Evolutionary conservation across 495 filamentous ascomycete genomes (phyloP), one percentile per base, ranked within the genome.

Genomic region (Podospora fimiseda): DNA sequence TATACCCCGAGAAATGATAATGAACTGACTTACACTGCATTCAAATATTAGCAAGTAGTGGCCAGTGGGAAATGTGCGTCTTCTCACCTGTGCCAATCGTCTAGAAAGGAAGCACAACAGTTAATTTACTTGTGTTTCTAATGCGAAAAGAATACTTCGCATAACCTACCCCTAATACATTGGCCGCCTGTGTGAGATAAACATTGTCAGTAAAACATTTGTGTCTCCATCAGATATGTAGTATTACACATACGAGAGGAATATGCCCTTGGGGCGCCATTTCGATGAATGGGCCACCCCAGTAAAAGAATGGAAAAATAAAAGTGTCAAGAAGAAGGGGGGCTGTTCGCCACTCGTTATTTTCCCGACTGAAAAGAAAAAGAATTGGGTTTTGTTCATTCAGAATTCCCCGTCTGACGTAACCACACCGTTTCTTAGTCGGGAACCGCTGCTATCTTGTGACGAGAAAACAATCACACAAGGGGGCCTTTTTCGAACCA

Each of bases 211-310:
- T n/a, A n/a, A n/a, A n/a, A n/a, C n/a, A n/a, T n/a, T 33, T 33
- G 11, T 11, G 27, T 33, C 6, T 11, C 6, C 27, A 6, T 33
- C 27, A 6, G 27, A 11, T 11, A 33, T 33, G 27, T 18, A 36
- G 7, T 41, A 24, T 30, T 18, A 6, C 41, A 57, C 65, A n/a
- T 50, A 68, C 71, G 43, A 73, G 55, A 2, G 72, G 72, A 33
- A 74, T 75, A 19, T 71, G 55, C 20, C 60, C 63, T 48, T 75
- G 72, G 44, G 72, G 71, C 19, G 72, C 71, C 72, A 75, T 75
- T 14, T 11, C n/a, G 43, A 21, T 41, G 33, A 22, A n/a, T n/a
- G n/a, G n/a, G n/a, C n/a, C n/a, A n/a, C n/a, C n/a, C n/a, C n/a
- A n/a, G n/a, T 33, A 33, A 6, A 33, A 33, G 27, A 33, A 6